phyloP scores from a whole-genome alignment of 371 early-diverging fungal species.

The Syncephalis fuscata region DNA sequence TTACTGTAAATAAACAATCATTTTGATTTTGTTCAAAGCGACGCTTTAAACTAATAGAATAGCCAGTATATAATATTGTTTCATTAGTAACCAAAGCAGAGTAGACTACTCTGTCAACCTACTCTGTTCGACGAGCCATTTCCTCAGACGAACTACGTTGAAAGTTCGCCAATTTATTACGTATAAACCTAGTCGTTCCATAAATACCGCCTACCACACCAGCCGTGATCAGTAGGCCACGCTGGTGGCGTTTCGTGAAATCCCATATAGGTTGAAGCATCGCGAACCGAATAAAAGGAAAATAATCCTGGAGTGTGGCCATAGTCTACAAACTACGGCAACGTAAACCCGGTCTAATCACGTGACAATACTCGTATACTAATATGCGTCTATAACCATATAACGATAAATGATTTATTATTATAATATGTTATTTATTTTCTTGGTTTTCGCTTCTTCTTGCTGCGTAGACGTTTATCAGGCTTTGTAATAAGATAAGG shows the following conservation, averaged over 20 bases:
- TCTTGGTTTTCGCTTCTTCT: too few species aligned
- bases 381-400: too few species aligned
- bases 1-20: slow-evolving; percentile 73
- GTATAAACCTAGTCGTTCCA: not conserved
- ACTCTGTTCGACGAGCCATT: too few species aligned
- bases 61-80: not conserved
- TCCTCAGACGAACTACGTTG: too few species aligned
- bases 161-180: too few species aligned
- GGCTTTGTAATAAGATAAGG: slow-evolving; percentile 18
- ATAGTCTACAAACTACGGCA: too few species aligned
- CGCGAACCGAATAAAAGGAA: not conserved
- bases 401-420: too few species aligned
- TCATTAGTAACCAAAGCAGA: too few species aligned
- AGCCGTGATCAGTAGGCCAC: slow-evolving; percentile 38
- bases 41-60: slow-evolving; percentile 38
- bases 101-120: too few species aligned
- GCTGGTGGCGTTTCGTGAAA: slow-evolving; percentile 33
- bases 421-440: too few species aligned
- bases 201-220: slow-evolving; percentile 59
- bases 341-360: too few species aligned
- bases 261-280: slow-evolving; percentile 18
- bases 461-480: not conserved
- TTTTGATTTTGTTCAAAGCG: slow-evolving; percentile 85
- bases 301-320: not conserved
- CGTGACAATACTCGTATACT: too few species aligned